Evolutionary conservation across 2,329 filamentous ascomycete species (phyloP).

Genomic region (Anthostomella pinea): DNA sequence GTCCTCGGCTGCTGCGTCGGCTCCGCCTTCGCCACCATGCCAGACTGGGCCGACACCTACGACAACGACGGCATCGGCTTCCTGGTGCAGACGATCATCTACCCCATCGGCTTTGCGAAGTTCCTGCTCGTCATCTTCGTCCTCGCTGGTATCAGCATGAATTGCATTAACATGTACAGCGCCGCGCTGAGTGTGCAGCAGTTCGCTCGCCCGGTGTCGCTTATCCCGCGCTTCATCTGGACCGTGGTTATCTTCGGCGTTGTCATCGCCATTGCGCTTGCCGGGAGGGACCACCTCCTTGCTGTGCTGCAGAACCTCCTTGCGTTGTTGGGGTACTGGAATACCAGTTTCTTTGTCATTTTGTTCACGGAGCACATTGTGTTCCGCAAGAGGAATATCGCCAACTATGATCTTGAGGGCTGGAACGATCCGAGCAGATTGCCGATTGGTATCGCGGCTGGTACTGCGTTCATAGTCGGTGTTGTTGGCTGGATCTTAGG

Average conservation of each 20-base stretch:
- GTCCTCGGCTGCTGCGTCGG: conserved; percentile 42
- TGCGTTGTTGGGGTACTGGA: conserved; percentile 48
- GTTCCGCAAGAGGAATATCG: conserved; percentile 41
- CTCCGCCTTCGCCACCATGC: conserved; percentile 39
- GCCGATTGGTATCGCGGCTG: conserved; percentile 42
- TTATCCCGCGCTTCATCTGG: conserved; percentile 47
- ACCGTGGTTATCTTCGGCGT: conserved; percentile 43
- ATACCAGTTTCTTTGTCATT: conserved; percentile 47
- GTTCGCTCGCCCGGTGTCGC: conserved; percentile 41
- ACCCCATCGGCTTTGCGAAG: conserved; percentile 45
- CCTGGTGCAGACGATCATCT: conserved; percentile 43
- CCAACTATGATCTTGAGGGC: conserved; percentile 46
- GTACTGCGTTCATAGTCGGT: conserved; percentile 42
- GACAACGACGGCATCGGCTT: conserved; percentile 40
- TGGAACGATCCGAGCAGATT: conserved; percentile 45
- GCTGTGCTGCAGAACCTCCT: conserved; percentile 46
- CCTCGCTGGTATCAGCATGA: conserved; percentile 45
- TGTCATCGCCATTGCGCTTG: conserved; percentile 44
- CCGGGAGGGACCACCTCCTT: conserved; percentile 41
- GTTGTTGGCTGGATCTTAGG: conserved; percentile 47
- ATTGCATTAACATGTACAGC: conserved; percentile 43
- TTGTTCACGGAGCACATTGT: conserved; percentile 47
- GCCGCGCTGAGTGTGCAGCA: conserved; percentile 38
- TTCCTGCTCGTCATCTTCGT: conserved; percentile 34
- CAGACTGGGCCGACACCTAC: conserved; percentile 39